Percentiles rank a stretch among this genome's conserved stretches.
Conservation (phyloP, 306 rosid species). For the Elaeagnus macrophylla region DNA sequence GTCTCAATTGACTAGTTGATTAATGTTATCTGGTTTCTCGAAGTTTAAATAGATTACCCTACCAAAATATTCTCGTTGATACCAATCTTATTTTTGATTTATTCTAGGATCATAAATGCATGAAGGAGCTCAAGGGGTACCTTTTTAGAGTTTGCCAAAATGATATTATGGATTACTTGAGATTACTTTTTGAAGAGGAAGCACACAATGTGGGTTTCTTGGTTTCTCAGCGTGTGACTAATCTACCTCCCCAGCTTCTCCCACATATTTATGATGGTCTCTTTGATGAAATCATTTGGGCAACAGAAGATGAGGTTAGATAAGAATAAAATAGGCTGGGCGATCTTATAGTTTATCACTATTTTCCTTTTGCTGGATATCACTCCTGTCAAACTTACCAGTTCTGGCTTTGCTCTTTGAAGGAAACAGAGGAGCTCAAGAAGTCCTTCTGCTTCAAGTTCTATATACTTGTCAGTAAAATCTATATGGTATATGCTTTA, state of each 20-base stretch:
- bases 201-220: conserved; percentile 45
- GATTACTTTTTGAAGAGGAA: conserved; percentile 49
- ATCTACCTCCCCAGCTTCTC: conserved; percentile 76
- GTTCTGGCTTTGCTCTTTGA: conserved; percentile 26
- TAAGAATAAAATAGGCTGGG: conserved; percentile 14
- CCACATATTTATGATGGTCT: conserved; percentile 81
- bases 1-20: no score
- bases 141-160: conserved; percentile 44
- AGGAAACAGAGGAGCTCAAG: conserved; percentile 72
- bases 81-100: background rate
- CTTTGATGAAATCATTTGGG: conserved; percentile 83
- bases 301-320: conserved; percentile 93
- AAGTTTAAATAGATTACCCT: no score
- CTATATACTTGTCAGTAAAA: conserved; percentile 49
- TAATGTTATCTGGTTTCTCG: no score
- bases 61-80: no score
- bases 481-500: conserved; percentile 50
- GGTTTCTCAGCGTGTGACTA: conserved; percentile 68
- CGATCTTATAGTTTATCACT: conserved; percentile 16
- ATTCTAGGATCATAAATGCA: conserved; percentile 52
- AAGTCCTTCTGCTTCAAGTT: conserved; percentile 50
- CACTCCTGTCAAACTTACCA: conserved; percentile 14
- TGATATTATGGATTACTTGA: conserved; percentile 31
- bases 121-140: conserved; percentile 43
- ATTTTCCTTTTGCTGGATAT: conserved; percentile 6